phyloP scores from a whole-genome alignment of 2,329 filamentous ascomycete species.

The Ceratocystis albifundus region DNA sequence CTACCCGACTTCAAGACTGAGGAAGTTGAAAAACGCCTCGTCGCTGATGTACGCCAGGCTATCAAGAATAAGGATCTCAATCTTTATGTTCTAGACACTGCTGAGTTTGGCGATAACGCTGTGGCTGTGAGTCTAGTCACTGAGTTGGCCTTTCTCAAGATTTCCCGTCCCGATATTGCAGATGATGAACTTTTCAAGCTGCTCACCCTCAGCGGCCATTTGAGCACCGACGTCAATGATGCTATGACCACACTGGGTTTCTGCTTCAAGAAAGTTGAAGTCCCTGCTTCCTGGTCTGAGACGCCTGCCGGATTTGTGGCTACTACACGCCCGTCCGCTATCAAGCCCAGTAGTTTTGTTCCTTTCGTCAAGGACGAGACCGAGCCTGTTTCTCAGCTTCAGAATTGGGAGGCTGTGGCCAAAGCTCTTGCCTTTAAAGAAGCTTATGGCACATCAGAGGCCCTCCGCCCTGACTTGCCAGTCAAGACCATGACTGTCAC shows the following conservation, averaged over 20 bases:
- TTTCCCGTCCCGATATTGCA: slow-evolving; percentile 57
- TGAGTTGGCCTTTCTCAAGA: slow-evolving; percentile 72
- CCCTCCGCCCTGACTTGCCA: slow-evolving; percentile 72
- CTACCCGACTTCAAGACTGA: slow-evolving; percentile 74
- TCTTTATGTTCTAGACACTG: slow-evolving; percentile 65
- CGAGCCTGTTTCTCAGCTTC: slow-evolving; percentile 54
- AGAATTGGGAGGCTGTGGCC: slow-evolving; percentile 71
- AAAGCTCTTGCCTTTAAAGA: slow-evolving; percentile 91
- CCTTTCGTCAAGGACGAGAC: slow-evolving; percentile 64
- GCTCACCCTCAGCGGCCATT: slow-evolving; percentile 30
- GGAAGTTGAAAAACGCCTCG: slow-evolving; percentile 77
- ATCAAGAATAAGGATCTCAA: slow-evolving; percentile 58
- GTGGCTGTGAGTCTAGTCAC: slow-evolving; percentile 56
- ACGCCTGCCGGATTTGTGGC: slow-evolving; percentile 34
- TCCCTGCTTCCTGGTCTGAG: slow-evolving; percentile 71
- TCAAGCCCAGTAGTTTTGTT: slow-evolving; percentile 71
- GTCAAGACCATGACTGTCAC: slow-evolving; percentile 78
- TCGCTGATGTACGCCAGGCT: slow-evolving; percentile 56
- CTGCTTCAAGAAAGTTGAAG: slow-evolving; percentile 59
- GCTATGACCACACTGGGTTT: slow-evolving; percentile 33
- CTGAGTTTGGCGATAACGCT: slow-evolving; percentile 49
- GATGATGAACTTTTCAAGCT: slow-evolving; percentile 55
- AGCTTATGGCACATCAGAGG: slow-evolving; percentile 63
- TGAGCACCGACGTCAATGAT: slow-evolving; percentile 17
- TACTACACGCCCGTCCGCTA: slow-evolving; percentile 41